phyloP scores from a whole-genome alignment of 805 yeast species.

The Kuraishia cidri region DNA sequence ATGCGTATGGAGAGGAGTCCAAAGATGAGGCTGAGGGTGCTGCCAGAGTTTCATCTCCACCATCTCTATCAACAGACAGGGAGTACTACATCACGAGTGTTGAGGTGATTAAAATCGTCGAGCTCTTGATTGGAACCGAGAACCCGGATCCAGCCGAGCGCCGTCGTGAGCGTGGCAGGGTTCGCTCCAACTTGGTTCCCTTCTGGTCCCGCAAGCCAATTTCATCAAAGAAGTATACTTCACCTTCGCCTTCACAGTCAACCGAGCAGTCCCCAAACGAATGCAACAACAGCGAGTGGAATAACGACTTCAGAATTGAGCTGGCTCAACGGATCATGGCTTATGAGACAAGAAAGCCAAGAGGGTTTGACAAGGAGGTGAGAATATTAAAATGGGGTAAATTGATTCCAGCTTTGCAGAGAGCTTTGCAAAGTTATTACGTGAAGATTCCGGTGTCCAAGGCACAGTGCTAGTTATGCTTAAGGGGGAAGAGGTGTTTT shows the following conservation, averaged over 20 bases:
- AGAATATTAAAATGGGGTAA: conserved; percentile 54
- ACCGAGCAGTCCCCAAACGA: background rate
- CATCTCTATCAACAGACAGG: conserved; percentile 5
- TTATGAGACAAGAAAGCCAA: conserved; percentile 51
- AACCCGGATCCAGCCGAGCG: conserved; percentile 36
- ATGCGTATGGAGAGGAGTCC: conserved; percentile 8
- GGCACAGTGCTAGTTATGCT: too few relatives aligned
- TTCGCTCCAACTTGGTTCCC: conserved; percentile 57
- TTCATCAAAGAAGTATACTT: conserved; percentile 27
- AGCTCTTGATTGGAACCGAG: conserved; percentile 45
- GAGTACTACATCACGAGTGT: conserved; percentile 53
- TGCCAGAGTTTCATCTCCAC: conserved; percentile 2
- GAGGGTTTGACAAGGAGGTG: conserved; percentile 64
- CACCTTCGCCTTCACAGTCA: conserved; percentile 1
- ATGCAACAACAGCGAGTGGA: too few relatives aligned
- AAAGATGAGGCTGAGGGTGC: background rate
- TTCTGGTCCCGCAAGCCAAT: conserved; percentile 59
- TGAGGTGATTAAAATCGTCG: conserved; percentile 59
- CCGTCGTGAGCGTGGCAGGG: conserved; percentile 57
- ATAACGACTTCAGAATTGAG: conserved; percentile 32
- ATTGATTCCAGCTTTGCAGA: conserved; percentile 46
- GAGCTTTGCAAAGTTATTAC: conserved; percentile 61
- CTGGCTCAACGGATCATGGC: conserved; percentile 59
- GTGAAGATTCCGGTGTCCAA: conserved; percentile 32
- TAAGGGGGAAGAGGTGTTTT: too few relatives aligned